phyloP scores from a whole-genome alignment of 225 moss, liverwort and hornwort species.

The Physcomitrellopsis africana region DNA sequence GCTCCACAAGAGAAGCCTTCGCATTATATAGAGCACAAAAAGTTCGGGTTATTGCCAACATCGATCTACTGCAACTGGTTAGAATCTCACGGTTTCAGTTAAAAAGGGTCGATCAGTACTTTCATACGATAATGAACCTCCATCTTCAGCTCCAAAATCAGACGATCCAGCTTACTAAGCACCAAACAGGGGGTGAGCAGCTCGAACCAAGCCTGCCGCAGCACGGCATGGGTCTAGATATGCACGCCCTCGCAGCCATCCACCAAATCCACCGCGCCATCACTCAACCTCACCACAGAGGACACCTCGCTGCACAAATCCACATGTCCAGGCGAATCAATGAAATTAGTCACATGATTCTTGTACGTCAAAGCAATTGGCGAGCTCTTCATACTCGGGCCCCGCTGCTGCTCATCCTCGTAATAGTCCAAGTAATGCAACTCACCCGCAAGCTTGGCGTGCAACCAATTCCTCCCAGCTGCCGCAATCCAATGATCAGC shows the following conservation, averaged over 20 bases:
- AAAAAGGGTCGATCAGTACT: conserved; percentile 28
- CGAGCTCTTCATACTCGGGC: conserved; percentile 98
- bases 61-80: too few species aligned
- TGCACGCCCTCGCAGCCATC: conserved; percentile 96
- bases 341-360: conserved; percentile 71
- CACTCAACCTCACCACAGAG: conserved; percentile 88
- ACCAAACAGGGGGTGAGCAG: conserved; percentile 86
- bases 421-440: conserved; percentile 86
- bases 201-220: conserved; percentile 97
- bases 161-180: conserved; percentile 88
- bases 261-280: conserved; percentile 89
- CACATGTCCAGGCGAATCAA: conserved; percentile 93
- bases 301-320: conserved; percentile 98
- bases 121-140: conserved; percentile 94
- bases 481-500: conserved; percentile 92
- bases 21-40: too few species aligned
- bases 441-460: conserved; percentile 88
- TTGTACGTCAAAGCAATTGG: conserved; percentile 73
- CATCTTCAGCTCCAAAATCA: conserved; percentile 88
- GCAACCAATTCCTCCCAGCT: conserved; percentile 86
- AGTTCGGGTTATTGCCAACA: too few species aligned
- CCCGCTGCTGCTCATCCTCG: conserved; percentile 95
- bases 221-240: conserved; percentile 93
- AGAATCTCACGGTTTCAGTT: too few species aligned
- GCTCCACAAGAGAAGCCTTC: too few species aligned